Evolutionary conservation across 179 eudicot genomes (phyloP), one percentile per base, ranked within the genome.

Genomic region (Spergularia azorica): DNA sequence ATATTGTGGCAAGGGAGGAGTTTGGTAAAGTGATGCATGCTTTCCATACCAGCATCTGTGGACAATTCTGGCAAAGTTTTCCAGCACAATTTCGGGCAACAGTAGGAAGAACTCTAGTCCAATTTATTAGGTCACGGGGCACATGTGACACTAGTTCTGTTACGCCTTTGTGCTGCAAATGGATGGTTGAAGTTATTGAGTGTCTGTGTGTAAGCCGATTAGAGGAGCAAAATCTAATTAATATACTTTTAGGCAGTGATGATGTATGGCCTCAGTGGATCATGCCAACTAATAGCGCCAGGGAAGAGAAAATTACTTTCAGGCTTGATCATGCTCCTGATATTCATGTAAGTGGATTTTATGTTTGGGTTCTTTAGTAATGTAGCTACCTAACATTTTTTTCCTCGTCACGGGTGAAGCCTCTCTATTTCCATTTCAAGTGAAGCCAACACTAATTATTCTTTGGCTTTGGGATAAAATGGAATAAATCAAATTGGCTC

Each of bases 201-300:
- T 72, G 81, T 83, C 77, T 89, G 71, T 89, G 89, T 83, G 78
- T 68, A 79, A 82, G 83, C 82, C 85, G 77, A 65, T 68, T 72
- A 59, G 97, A 95, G 83, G 96, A 93, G 85, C 96, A 94, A 78
- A 79, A 83, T 70, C 78, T 94, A 77, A 78, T 95, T 63, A 93
- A 95, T 79, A 73, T 84, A 69, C 90, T 95, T 70, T 75, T 95
- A 41, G 80, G 87, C 70, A 78, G 83, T 77, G 80, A 84, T 90
- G 87, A 81, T 58, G 61, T 64, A 39, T 93, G 98, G 97, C 97
- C 99, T 18, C 70, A 68, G 57, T 92, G 91, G 94, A 74, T 89
- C 79, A 63, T 70, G 74, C 94, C 90, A 9, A 87, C 78, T 83
- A n/a, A 56, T 36, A 71, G 48, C 72, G 63, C 61, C 32, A 80